Base-by-base conservation (phyloP, 1,139 yeast genomes). In the Magnusiomyces fungicola region DNA sequence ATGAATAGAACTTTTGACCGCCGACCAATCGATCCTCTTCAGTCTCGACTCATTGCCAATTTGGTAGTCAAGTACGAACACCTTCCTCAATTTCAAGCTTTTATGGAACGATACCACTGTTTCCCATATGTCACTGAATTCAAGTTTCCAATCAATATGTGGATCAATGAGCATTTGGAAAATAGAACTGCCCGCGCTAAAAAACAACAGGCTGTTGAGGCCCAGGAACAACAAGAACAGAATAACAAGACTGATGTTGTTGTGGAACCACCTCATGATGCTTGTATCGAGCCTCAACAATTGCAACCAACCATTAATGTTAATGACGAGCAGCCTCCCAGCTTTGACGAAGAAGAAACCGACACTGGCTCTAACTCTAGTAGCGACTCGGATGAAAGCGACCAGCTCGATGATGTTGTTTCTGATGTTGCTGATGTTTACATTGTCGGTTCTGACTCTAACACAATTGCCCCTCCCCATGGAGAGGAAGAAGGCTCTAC, bases 61-160 rank as follows among this genome's bases (percentile, higher is more conserved):
- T 48, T 46, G 27, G 45, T 51, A 23, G 25, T 51, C 2, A 46
- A 48, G 43, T 51, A 45, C 30, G 51, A 51, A 27, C 45, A 47
- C 2, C 47, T 48, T 24, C 37, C 48, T 2, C 50, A 48, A 18
- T 48, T 51, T 41, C 53, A 51, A 23, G 47, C 43, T 14, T 51
- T 51, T 32, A 51, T 51, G 53, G 45, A 36, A 29, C 48, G 53
- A 12, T 51, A 48, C 32, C 53, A 51, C 34, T 48, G 50, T 34
- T 41, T 51, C 14, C 53, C 53, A 2, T 43, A 48, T 42, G 53
- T 50, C 9, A 51, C 53, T 3, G 50, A 51, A 10, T 48, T 48
- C 25, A 51, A 51, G 32, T 51, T 51, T 32, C 51, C 50, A 18
- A 47, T 51, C 32, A 51, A 51, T 23, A 41, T 44, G 45, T 46